These are phyloP conservation scores for Kodamaea derodonti DNA, from an alignment of 1,139 yeast species.

Conservation along the genomic window DNA sequence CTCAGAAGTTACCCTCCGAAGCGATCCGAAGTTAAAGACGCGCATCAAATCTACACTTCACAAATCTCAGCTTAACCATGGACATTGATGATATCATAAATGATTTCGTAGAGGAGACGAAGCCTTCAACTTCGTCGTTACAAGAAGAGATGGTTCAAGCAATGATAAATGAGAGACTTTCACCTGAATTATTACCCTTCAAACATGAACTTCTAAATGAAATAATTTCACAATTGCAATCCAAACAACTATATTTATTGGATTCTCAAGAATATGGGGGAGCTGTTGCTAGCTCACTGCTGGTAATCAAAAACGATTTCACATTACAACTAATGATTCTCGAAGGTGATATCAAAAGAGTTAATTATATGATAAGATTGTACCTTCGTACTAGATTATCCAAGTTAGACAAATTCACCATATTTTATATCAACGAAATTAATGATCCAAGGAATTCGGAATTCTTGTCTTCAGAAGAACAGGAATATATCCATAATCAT, in stretches of 20 bases:
- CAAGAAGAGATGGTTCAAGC: constrained; percentile 48
- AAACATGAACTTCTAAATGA: constrained; percentile 56
- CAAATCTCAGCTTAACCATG: no score
- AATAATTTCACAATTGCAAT: constrained; percentile 55
- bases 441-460: constrained; percentile 18
- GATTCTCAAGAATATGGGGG: constrained; percentile 52
- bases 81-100: constrained; percentile 67
- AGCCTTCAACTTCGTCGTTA: constrained; percentile 9
- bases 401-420: constrained; percentile 67
- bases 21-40: no score
- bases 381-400: constrained; percentile 74
- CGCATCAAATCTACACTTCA: no score
- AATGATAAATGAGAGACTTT: constrained; percentile 81
- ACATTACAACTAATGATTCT: constrained; percentile 78
- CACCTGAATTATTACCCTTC: constrained; percentile 80
- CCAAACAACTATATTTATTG: constrained; percentile 72
- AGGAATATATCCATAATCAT: constrained; percentile 54
- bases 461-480: constrained; percentile 56
- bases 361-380: constrained; percentile 73
- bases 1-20: no score
- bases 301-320: constrained; percentile 52
- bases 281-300: constrained; percentile 34
- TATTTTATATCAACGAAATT: constrained; percentile 43
- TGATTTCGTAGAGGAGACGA: constrained; percentile 46
- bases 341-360: constrained; percentile 87